Conservation (phyloP, 1,284 basidiomycete genomes). For the Takashimella tepidaria region DNA sequence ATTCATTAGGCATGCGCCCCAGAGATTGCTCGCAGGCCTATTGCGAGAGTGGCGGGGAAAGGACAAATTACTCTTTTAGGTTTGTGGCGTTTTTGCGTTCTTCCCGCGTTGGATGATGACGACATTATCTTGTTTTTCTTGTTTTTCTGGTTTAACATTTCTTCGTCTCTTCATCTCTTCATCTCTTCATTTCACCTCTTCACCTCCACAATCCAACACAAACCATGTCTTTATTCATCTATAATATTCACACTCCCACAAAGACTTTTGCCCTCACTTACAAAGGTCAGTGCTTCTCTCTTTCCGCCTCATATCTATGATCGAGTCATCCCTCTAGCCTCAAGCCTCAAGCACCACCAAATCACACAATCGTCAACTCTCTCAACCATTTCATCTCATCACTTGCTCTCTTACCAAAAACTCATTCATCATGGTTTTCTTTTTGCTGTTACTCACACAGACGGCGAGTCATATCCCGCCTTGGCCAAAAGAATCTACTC, state of each 20-base stretch:
- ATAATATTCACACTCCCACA: conserved; percentile 45
- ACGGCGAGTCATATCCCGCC: conserved; percentile 26
- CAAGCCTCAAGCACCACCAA: no score
- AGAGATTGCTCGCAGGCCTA: no score
- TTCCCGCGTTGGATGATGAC: background rate
- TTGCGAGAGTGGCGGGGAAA: no score
- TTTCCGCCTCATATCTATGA: background rate
- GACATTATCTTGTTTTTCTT: background rate
- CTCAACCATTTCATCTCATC: no score
- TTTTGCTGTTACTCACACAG: conserved; percentile 17
- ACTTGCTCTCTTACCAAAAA: no score
- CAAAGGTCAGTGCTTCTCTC: conserved; percentile 22
- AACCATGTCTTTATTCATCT: conserved; percentile 33
- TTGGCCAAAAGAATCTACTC: conserved; percentile 31
- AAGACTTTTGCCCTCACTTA: conserved; percentile 40
- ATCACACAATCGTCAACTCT: no score
- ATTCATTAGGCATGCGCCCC: no score
- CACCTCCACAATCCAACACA: background rate
- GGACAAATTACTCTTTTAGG: no score
- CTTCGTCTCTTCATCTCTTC: background rate
- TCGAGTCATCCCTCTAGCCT: conserved; percentile 1
- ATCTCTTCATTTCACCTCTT: background rate
- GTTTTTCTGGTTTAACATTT: background rate
- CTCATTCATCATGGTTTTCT: no score
- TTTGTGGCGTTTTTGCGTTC: no score